Percentiles rank a stretch among this genome's conserved stretches.
These are phyloP conservation scores for Cyberlindnera amylophila DNA, from an alignment of 805 yeast genomes.

Conservation along the genomic window DNA sequence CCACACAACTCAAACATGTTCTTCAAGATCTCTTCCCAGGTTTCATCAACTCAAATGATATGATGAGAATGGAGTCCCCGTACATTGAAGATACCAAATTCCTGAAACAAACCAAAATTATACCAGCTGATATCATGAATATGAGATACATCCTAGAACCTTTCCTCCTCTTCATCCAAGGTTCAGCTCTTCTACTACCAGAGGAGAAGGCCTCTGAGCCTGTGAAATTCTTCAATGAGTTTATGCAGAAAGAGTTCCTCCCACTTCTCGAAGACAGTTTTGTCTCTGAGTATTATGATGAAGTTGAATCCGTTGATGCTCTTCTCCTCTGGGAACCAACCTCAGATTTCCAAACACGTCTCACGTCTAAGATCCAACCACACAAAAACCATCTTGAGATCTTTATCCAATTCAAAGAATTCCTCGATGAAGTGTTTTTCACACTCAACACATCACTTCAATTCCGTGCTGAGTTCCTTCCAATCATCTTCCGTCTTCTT, in stretches of 20 bases:
- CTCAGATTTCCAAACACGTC: slow-evolving; percentile 2
- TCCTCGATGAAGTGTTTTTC: slow-evolving; percentile 20
- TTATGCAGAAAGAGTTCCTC: slow-evolving; percentile 61
- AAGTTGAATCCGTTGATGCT: slow-evolving; percentile 38
- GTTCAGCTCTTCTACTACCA: slow-evolving; percentile 44
- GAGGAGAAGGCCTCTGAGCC: slow-evolving; percentile 28
- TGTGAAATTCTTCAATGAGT: slow-evolving; percentile 49
- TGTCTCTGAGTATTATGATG: slow-evolving; percentile 45
- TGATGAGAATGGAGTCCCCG: slow-evolving; percentile 35
- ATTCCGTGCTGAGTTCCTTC: slow-evolving; percentile 25
- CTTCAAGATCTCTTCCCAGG: slow-evolving; percentile 74
- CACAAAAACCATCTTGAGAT: slow-evolving; percentile 14
- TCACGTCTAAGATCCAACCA: neutral
- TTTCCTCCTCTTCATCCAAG: slow-evolving; percentile 62
- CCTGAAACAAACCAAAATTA: slow-evolving; percentile 58
- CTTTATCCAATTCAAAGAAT: slow-evolving; percentile 21
- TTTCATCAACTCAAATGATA: slow-evolving; percentile 36
- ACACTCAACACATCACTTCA: slow-evolving; percentile 27
- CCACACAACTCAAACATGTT: slow-evolving; percentile 38
- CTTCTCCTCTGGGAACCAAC: slow-evolving; percentile 29
- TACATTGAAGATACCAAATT: slow-evolving; percentile 60
- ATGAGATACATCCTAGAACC: slow-evolving; percentile 77
- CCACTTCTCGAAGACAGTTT: slow-evolving; percentile 60
- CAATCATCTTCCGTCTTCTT: slow-evolving; percentile 22
- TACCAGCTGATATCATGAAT: slow-evolving; percentile 69